Evolutionary conservation across 2,329 filamentous ascomycete genomes (phyloP).

Genomic region (Microcera coccophila): DNA sequence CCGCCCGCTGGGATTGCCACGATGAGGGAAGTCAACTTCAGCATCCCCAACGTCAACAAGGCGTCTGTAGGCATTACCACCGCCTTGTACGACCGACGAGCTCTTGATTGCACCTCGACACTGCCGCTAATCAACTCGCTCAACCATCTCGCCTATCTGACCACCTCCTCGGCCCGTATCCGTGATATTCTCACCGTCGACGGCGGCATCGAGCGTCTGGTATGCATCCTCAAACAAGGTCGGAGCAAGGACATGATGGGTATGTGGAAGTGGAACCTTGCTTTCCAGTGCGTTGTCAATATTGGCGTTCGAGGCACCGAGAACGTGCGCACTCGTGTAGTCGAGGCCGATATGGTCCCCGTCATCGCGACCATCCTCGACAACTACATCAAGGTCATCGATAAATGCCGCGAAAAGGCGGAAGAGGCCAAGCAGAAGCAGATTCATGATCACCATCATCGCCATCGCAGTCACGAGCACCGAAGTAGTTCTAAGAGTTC

Average conservation of each 20-base stretch:
- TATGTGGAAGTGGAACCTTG: conserved; percentile 99
- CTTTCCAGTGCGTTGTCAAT: conserved; percentile 98
- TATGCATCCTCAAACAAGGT: conserved; percentile 97
- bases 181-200: conserved; percentile 97
- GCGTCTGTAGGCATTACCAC: conserved; percentile 98
- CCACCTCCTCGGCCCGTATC: conserved; percentile 94
- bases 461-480: conserved; percentile 49
- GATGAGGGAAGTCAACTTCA: conserved; percentile 99
- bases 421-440: conserved; percentile 77
- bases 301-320: conserved; percentile 96
- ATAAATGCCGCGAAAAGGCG: conserved; percentile 81
- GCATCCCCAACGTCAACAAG: conserved; percentile 99
- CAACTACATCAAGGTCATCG: conserved; percentile 96
- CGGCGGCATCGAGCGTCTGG: conserved; percentile 92
- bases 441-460: conserved; percentile 49
- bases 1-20: conserved; percentile 39
- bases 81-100: conserved; percentile 93
- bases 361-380: conserved; percentile 97
- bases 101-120: conserved; percentile 96
- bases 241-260: conserved; percentile 98
- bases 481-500: conserved; percentile 45
- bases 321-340: conserved; percentile 86
- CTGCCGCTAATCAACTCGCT: conserved; percentile 97
- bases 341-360: conserved; percentile 98
- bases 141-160: conserved; percentile 97